phyloP scores from a whole-genome alignment of 2,329 filamentous ascomycete genomes.

The Fonsecaea nubica region DNA sequence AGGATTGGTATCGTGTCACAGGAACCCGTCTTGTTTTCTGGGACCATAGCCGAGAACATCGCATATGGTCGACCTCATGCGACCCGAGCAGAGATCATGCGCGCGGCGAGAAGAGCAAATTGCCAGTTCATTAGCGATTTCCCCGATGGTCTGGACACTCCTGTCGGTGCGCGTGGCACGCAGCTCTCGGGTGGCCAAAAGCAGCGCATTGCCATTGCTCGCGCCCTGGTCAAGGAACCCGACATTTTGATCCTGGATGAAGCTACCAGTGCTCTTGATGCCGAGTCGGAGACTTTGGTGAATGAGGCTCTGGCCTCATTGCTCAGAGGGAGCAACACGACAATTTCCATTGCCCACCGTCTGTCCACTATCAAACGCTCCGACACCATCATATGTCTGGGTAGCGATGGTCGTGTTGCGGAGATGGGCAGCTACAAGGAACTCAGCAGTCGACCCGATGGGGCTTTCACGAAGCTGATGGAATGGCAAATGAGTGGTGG shows the following conservation, averaged over 20 bases:
- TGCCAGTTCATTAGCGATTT: conserved; percentile 97
- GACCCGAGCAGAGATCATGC: conserved; percentile 78
- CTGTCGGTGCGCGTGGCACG: conserved; percentile 87
- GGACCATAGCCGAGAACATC: conserved; percentile 81
- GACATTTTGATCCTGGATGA: conserved; percentile 97
- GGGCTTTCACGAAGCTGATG: conserved; percentile 94
- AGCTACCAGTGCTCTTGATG: conserved; percentile 92
- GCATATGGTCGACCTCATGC: conserved; percentile 85
- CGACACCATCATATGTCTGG: conserved; percentile 91
- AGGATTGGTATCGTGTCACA: conserved; percentile 95
- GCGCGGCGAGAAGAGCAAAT: conserved; percentile 88
- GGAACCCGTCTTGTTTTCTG: conserved; percentile 90
- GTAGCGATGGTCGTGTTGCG: conserved; percentile 83
- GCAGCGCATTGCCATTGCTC: conserved; percentile 95
- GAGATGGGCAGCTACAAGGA: conserved; percentile 85
- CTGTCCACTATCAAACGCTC: conserved; percentile 95
- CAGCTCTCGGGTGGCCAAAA: conserved; percentile 97
- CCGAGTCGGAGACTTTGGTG: conserved; percentile 94
- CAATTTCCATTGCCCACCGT: conserved; percentile 95
- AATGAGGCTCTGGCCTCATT: conserved; percentile 85
- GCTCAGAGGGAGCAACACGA: conserved; percentile 87
- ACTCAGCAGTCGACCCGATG: conserved; percentile 73
- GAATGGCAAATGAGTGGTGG: conserved; percentile 97
- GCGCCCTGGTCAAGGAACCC: conserved; percentile 91
- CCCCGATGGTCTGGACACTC: conserved; percentile 91